Evolutionary conservation across 2,329 filamentous ascomycete species (phyloP).

Genomic region (Venturia aucupariae): DNA sequence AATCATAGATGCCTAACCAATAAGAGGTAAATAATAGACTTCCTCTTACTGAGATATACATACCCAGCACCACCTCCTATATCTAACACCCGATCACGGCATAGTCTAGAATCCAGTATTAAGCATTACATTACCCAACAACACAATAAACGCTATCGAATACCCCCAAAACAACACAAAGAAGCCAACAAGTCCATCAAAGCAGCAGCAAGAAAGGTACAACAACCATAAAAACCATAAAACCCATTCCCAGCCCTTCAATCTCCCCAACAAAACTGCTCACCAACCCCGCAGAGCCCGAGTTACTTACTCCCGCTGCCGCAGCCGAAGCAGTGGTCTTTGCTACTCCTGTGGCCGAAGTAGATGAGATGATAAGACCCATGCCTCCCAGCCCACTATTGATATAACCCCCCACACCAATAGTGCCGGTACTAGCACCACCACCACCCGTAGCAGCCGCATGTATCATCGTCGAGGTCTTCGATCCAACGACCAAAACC

Average conservation of each 20-base stretch:
- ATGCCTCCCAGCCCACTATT: background rate
- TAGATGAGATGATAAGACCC: background rate
- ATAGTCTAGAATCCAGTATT: no score
- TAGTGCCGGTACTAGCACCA: background rate
- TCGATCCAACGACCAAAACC: background rate
- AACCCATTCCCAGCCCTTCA: background rate
- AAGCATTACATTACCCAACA: no score
- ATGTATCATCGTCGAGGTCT: background rate
- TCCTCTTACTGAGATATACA: no score
- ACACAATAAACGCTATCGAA: background rate
- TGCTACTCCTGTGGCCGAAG: background rate
- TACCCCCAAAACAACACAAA: no score
- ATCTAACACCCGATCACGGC: no score
- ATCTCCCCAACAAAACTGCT: background rate
- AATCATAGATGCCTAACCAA: no score
- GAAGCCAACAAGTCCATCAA: background rate
- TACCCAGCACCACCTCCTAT: no score
- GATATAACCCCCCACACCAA: background rate
- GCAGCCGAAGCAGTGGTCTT: background rate
- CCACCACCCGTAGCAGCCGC: background rate
- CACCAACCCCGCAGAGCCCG: background rate
- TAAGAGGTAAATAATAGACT: no score
- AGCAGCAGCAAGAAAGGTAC: background rate
- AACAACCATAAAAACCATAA: background rate
- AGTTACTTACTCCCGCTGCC: background rate